These are phyloP conservation scores for Hypoxylon sp. DNA, from an alignment of 2,329 filamentous ascomycete species.

Conservation along the genomic window DNA sequence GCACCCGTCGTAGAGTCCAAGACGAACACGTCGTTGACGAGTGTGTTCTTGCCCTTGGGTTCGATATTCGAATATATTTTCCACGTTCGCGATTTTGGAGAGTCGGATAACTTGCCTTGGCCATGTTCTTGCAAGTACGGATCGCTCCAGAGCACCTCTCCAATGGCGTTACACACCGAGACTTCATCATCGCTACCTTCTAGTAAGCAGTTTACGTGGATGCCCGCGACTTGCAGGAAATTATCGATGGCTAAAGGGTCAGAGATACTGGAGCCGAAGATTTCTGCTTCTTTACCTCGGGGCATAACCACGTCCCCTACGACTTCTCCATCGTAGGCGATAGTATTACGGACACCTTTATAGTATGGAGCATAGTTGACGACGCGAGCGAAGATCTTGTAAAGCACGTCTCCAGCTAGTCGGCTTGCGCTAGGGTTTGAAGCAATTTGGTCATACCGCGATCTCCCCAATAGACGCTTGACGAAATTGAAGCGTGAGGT, in stretches of 20 bases:
- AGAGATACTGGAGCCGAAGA: constrained; percentile 8
- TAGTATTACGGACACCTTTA: constrained; percentile 20
- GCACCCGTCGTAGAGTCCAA: constrained; percentile 27
- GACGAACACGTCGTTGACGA: constrained; percentile 45
- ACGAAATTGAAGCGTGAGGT: constrained; percentile 20
- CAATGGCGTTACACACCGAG: constrained; percentile 45
- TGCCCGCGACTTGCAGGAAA: constrained; percentile 55
- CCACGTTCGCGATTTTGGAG: constrained; percentile 28
- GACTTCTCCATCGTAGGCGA: constrained; percentile 19
- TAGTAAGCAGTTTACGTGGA: constrained; percentile 55
- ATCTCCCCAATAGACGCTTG: constrained; percentile 23
- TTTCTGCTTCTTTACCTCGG: constrained; percentile 8
- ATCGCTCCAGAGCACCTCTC: constrained; percentile 38
- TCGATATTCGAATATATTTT: constrained; percentile 27
- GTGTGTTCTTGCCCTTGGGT: constrained; percentile 24
- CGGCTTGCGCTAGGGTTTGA: constrained; percentile 6
- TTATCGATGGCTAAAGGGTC: constrained; percentile 45
- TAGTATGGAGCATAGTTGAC: constrained; percentile 30
- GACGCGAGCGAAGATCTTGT: constrained; percentile 31
- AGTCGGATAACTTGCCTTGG: not conserved
- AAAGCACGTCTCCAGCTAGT: constrained; percentile 25
- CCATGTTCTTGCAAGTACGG: constrained; percentile 10
- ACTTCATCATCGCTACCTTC: constrained; percentile 41
- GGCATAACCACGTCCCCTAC: constrained; percentile 27
- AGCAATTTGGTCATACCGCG: constrained; percentile 15